Evolutionary conservation across 2,329 filamentous ascomycete genomes (phyloP), one percentile per base, ranked within the genome.

Genomic region (Beauveria australis): DNA sequence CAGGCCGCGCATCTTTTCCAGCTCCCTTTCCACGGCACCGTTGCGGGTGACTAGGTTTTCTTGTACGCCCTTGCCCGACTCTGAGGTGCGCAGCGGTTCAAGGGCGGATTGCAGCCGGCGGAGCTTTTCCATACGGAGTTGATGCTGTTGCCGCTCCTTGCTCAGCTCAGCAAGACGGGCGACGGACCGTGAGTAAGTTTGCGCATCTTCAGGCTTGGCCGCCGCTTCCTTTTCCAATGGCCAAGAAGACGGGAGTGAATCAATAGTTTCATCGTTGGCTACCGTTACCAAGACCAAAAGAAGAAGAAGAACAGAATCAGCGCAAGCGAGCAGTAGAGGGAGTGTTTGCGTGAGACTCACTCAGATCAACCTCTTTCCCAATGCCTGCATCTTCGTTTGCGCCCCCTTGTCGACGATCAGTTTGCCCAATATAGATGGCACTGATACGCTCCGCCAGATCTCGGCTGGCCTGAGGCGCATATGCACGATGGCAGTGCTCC

Each of bases 401-500:
- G 0, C 70, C 73, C 10, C 67, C 68, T 55, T 73, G 71, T 49
- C 70, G 73, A 43, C 76, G 75, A 44, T 79, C 76, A 5, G 73
- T 74, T 16, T 75, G 73, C 6, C 72, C 72, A 71, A 80, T 80
- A 70, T 90, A 91, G 49, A 89, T 74, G 53, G 74, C 73, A 71
- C 89, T 86, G 47, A 91, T 84, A 74, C 91, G 88, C 75, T 89
- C 87, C 2, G 88, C 87, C 19, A 91, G 81, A 67, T 89, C 86
- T 41, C 87, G 81, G 56, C 81, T 84, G n/a, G 87, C 86, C 66
- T 88, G 85, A 0, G 86, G 81, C 18, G 85, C 81, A 70, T 89
- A 89, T 5, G 85, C 84, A 60, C 85, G 80, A 41, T 82, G 82
- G 33, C 80, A 80, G 70, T 91, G 88, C 65, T 87, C 84, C 64